Conservation (phyloP, 2,329 filamentous ascomycete genomes). For the Colletotrichum sp. region DNA sequence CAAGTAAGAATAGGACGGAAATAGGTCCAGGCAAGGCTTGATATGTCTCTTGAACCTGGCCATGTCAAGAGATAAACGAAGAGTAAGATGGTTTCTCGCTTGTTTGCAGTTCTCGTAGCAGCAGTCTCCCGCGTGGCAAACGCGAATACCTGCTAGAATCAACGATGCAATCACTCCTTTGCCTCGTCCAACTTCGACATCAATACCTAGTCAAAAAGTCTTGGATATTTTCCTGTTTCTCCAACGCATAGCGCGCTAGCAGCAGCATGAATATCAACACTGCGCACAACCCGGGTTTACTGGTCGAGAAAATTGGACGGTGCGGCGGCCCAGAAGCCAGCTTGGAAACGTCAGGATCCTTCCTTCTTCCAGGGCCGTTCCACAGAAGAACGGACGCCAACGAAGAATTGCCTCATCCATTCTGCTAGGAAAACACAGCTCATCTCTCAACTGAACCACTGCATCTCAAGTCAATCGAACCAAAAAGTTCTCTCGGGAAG, state of each 20-base stretch:
- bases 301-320: background rate
- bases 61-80: background rate
- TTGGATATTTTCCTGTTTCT: background rate
- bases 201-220: background rate
- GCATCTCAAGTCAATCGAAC: background rate
- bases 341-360: background rate
- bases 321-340: background rate
- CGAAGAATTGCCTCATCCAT: background rate
- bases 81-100: background rate
- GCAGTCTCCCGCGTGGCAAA: background rate
- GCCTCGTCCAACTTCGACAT: background rate
- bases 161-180: background rate
- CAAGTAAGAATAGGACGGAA: accelerated
- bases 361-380: background rate
- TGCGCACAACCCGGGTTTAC: background rate
- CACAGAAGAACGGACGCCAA: background rate
- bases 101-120: background rate
- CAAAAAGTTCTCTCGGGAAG: background rate
- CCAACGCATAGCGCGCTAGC: background rate
- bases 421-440: background rate
- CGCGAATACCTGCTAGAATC: background rate
- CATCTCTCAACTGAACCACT: background rate
- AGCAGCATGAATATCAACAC: background rate
- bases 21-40: background rate
- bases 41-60: background rate